Base-by-base conservation (phyloP, 805 yeast genomes). In the Starmera dryadoides region DNA sequence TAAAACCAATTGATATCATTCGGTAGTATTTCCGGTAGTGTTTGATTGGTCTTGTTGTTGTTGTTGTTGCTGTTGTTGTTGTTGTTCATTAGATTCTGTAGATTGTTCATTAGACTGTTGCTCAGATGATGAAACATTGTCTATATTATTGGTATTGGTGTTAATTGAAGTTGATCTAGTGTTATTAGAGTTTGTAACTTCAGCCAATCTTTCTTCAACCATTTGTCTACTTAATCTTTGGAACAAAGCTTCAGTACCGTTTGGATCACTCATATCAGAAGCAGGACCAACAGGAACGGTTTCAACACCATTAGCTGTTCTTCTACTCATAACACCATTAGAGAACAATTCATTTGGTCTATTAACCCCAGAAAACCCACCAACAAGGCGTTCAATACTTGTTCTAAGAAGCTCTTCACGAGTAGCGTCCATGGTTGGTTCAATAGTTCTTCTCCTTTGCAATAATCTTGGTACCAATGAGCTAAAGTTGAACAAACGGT, bases 301-400 rank as follows among this genome's bases (percentile, higher is more conserved):
- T 29, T 50, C 50, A 18, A 52, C 57, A 3, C 55, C 53, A 16
- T 42, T 38, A 19, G 41, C 37, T 4, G 54, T 49, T 45, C 57
- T 43, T 40, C 48, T 45, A 29, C 54, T 49, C 1, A 47, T 42
- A 18, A 50, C 51, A 10, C 57, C 57, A 28, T 45, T 38, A 1
- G 48, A 25, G 23, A 52, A 47, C 2, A 48, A 15, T 15, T 15
- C 30, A 28, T 6, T 15, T 28, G 30, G 12, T 25, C 28, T 25
- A 9, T 25, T 25, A 12, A 9, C 28, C 11, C 12, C 28, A 25
- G 28, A 9, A 12, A 25, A 25, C 12, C 28, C 12, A 9, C 12
- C 28, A 25, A 9, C 28, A 12, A 25, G 12, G 28, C 9, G 12
- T 25, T 25, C 12, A 12, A 25, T 9, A 9, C 28, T 25, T n/a